Conservation (phyloP, 2,329 filamentous ascomycete genomes). For the Alternaria arbusti region DNA sequence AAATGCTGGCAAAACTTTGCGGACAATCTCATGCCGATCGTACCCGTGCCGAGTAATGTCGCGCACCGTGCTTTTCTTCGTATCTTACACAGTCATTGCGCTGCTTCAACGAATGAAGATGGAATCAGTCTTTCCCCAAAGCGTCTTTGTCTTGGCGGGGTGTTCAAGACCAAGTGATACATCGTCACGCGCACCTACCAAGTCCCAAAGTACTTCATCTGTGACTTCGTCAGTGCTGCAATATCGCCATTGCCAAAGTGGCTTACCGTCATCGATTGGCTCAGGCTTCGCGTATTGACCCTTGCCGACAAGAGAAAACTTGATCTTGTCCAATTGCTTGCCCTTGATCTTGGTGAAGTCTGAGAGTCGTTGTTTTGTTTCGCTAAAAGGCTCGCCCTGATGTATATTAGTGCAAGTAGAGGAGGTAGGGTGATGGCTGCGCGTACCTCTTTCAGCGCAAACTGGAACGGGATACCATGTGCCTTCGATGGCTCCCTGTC, state of each 20-base stretch:
- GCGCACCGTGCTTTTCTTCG: background rate
- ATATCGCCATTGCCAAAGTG: background rate
- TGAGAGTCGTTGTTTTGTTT: constrained; percentile 93
- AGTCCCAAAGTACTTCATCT: constrained; percentile 57
- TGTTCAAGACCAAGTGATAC: constrained; percentile 64
- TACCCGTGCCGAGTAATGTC: background rate
- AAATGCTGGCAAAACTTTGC: constrained; percentile 11
- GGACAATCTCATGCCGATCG: background rate
- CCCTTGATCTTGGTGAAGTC: constrained; percentile 94
- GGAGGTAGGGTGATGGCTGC: background rate
- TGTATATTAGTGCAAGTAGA: constrained; percentile 25
- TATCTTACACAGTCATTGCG: constrained; percentile 31
- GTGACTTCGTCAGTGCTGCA: constrained; percentile 15
- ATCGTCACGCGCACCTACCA: constrained; percentile 47
- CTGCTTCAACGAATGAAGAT: constrained; percentile 63
- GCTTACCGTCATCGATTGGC: constrained; percentile 86
- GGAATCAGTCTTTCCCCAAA: constrained; percentile 66
- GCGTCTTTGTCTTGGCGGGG: constrained; percentile 65
- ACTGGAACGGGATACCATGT: constrained; percentile 91
- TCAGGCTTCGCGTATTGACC: constrained; percentile 75
- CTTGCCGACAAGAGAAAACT: constrained; percentile 78
- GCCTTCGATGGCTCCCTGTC: constrained; percentile 84
- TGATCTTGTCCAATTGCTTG: constrained; percentile 98
- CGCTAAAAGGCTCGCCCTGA: constrained; percentile 82
- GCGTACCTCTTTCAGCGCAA: constrained; percentile 77